These are phyloP conservation scores for Zygosaccharomyces bailii DNA, from an alignment of 805 yeast species.

Conservation along the genomic window DNA sequence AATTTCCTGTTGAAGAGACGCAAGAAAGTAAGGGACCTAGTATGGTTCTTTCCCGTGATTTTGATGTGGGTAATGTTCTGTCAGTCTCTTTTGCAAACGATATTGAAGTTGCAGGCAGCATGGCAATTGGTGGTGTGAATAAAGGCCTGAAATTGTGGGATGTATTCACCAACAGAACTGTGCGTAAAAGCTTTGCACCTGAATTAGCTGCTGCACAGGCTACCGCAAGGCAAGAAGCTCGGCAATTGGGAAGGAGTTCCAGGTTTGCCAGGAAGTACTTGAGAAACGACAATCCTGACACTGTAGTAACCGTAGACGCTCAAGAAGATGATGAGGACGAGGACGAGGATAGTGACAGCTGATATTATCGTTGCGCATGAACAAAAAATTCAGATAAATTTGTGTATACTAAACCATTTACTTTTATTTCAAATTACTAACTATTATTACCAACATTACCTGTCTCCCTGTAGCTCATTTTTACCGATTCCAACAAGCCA, in stretches of 20 bases:
- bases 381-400: neutral
- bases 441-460: neutral
- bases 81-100: slow-evolving; percentile 82
- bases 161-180: slow-evolving; percentile 73
- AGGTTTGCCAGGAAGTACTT: slow-evolving; percentile 73
- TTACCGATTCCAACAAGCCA: slow-evolving; percentile 13
- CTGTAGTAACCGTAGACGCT: slow-evolving; percentile 59
- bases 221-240: slow-evolving; percentile 57
- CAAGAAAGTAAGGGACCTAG: slow-evolving; percentile 52
- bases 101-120: slow-evolving; percentile 75
- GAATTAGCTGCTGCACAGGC: slow-evolving; percentile 54
- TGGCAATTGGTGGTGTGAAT: slow-evolving; percentile 82
- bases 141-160: slow-evolving; percentile 92
- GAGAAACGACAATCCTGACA: slow-evolving; percentile 46
- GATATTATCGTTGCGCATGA: slow-evolving; percentile 4
- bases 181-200: slow-evolving; percentile 62
- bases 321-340: slow-evolving; percentile 61
- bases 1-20: slow-evolving; percentile 46
- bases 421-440: neutral
- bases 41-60: slow-evolving; percentile 85
- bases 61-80: slow-evolving; percentile 91
- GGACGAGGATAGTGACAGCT: slow-evolving; percentile 43
- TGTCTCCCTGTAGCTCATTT: neutral
- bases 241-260: slow-evolving; percentile 54
- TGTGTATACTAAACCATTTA: slow-evolving; percentile 3